Evolutionary conservation across 2,329 filamentous ascomycete genomes (phyloP).

Genomic region (Alternaria gansuensis): DNA sequence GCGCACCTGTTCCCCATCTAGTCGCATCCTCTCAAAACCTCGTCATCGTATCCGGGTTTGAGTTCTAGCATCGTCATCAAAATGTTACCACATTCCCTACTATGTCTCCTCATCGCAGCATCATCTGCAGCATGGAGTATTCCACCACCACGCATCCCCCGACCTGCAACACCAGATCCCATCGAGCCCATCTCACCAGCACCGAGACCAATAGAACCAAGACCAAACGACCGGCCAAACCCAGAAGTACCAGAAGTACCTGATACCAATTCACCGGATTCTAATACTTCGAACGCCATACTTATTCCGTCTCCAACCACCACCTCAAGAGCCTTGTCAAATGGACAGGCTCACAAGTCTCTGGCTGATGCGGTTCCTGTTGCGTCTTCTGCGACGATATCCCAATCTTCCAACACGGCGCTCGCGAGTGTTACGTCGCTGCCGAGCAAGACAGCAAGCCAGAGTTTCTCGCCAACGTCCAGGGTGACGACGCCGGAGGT

Average conservation of each 20-base stretch:
- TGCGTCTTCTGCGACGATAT: background rate
- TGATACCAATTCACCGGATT: background rate
- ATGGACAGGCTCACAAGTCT: background rate
- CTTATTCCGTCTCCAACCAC: background rate
- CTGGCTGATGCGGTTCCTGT: background rate
- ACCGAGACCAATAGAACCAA: background rate
- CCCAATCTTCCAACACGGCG: background rate
- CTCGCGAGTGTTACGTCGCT: background rate
- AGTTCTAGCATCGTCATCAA: background rate
- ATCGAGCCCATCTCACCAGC: constrained; percentile 1
- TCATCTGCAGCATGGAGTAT: background rate
- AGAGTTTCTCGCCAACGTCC: background rate
- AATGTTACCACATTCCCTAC: background rate
- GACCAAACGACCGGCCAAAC: background rate
- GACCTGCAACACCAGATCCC: background rate
- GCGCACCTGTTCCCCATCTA: background rate
- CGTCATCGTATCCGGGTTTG: background rate
- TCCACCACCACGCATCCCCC: background rate
- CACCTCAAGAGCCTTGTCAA: background rate
- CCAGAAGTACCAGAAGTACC: background rate
- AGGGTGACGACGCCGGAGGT: background rate
- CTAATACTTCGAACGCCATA: background rate
- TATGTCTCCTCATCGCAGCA: background rate
- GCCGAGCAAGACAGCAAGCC: background rate
- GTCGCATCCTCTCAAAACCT: background rate